Base-by-base conservation (phyloP, 306 rosid genomes). In the Lathyrus sativus region DNA sequence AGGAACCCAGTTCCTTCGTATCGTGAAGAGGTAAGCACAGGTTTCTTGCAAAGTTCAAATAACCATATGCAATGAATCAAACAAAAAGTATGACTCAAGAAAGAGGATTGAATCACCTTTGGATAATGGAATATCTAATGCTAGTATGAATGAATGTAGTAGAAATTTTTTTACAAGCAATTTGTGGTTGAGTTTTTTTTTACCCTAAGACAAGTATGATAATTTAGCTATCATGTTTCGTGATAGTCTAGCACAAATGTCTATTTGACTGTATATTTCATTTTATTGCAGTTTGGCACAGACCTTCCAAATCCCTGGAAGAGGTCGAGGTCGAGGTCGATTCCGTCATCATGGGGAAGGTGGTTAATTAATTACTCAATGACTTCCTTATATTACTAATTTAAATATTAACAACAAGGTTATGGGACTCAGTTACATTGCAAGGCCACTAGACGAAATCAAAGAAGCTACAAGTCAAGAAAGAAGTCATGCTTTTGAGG, bases 371-470 rank as follows among this genome's bases (percentile, higher is more conserved):
- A 19, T 46, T 65, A 45, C 56, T 57, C 12, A 42, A 37, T 55
- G 46, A 26, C 31, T 77, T 35, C 10, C 56, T 67, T 44, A 24
- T 48, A 37, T 77, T 19, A 29, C 49, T 41, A 49, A 38, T 41
- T 41, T 12, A 37, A 61, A 59, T 82, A 37, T 67, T 70, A 22
- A 39, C 51, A 22, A 68, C 70, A 67, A 63, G 69, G 54, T 19
- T 71, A 10, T 44, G 77, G 56, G 31, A 53, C 70, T 68, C 72
- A 87, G 96, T 76, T 87, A 87, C 51, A 65, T 78, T 73, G 96
- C 82, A 2, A 86, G 92, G 82, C 92, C 96, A 4, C 18, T 85
- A 13, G 85, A 82, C 11, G 96, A 89, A 83, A 58, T 85, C 51
- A 82, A 72, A 65, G 72, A 29, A 61, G 93, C 91, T 61, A 74